Conservation (phyloP, 2,329 filamentous ascomycete genomes). For the Pyricularia sp. region DNA sequence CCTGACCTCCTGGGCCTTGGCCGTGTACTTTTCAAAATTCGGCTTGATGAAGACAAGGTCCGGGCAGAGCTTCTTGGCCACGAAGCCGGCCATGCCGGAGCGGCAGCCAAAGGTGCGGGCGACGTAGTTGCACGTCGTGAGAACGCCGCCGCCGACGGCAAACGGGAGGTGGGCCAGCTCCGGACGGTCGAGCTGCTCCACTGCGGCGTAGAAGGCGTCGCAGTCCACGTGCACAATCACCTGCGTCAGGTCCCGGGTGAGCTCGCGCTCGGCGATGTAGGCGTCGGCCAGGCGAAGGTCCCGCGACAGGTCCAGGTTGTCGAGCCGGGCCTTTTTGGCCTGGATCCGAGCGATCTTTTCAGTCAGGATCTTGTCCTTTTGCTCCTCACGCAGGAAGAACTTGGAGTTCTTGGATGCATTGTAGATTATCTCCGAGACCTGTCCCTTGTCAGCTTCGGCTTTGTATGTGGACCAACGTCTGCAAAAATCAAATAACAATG, state of each 20-base stretch:
- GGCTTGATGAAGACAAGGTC: constrained; percentile 71
- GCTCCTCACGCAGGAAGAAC: constrained; percentile 88
- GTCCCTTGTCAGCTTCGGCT: constrained; percentile 2
- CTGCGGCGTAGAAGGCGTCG: constrained; percentile 94
- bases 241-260: constrained; percentile 72
- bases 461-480: neutral
- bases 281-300: constrained; percentile 73
- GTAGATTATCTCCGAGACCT: constrained; percentile 95
- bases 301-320: constrained; percentile 62
- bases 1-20: constrained; percentile 83
- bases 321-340: constrained; percentile 63
- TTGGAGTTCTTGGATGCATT: constrained; percentile 94
- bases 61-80: constrained; percentile 89
- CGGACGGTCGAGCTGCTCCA: constrained; percentile 76
- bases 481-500: constrained; percentile 1
- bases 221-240: constrained; percentile 88
- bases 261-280: constrained; percentile 70
- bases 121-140: constrained; percentile 73
- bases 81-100: constrained; percentile 92
- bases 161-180: constrained; percentile 83
- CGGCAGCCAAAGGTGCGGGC: constrained; percentile 85
- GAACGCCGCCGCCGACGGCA: constrained; percentile 66
- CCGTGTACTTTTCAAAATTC: constrained; percentile 84
- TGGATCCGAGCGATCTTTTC: constrained; percentile 77
- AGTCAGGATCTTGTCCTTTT: constrained; percentile 71